Conservation (phyloP, 75 land plant genomes). For the Larix kaempferi region DNA sequence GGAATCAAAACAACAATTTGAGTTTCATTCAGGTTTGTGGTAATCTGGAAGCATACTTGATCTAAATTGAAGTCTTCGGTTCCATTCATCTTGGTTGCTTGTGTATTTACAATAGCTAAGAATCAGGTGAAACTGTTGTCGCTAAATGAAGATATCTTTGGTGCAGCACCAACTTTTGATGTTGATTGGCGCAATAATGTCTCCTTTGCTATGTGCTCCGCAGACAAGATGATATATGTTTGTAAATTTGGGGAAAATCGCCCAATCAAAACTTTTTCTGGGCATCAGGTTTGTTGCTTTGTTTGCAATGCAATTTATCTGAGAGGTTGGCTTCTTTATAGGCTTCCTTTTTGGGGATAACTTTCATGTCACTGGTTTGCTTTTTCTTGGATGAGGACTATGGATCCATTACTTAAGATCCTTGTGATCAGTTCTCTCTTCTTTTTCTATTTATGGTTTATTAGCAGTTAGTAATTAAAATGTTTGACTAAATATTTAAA, state of each 20-base stretch:
- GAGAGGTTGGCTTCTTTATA: neutral
- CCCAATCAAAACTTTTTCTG: conserved; percentile 80
- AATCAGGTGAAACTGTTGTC: neutral
- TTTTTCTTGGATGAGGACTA: too few relatives aligned
- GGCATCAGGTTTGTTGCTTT: conserved; percentile 74
- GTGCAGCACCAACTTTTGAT: conserved; percentile 89
- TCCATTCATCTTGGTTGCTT: neutral
- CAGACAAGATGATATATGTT: conserved; percentile 92
- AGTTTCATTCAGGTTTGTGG: conserved; percentile 82
- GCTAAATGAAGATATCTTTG: neutral
- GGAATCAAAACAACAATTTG: conserved; percentile 92
- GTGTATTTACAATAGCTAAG: neutral
- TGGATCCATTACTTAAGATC: too few relatives aligned
- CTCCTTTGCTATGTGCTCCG: conserved; percentile 92
- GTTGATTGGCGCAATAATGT: conserved; percentile 97
- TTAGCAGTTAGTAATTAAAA: neutral
- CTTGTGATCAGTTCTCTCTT: neutral
- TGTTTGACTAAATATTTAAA: neutral
- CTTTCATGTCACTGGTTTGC: neutral
- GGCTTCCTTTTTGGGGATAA: neutral
- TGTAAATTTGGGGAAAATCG: conserved; percentile 85
- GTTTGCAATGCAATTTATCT: neutral
- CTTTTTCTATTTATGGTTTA: too few relatives aligned
- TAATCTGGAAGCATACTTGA: neutral
- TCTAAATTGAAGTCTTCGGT: neutral